phyloP scores from a whole-genome alignment of 2,329 filamentous ascomycete genomes.

The Scedosporium dehoogii region DNA sequence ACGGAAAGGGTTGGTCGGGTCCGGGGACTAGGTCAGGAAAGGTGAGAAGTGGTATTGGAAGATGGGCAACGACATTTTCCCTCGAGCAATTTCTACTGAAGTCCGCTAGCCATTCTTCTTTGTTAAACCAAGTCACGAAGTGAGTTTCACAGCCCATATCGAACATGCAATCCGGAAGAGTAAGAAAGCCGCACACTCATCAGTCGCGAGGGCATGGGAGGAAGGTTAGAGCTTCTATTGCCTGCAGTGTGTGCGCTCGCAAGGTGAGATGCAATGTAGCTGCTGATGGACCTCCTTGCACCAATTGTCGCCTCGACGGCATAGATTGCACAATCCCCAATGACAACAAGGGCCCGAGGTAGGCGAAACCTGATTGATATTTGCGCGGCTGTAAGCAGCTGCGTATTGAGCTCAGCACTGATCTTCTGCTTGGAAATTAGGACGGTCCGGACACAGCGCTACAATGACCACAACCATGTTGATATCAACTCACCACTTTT shows the following conservation, averaged over 20 bases:
- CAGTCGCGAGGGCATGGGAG: background rate
- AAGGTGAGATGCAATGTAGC: constrained; percentile 6
- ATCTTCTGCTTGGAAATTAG: background rate
- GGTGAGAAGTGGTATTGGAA: background rate
- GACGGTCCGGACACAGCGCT: background rate
- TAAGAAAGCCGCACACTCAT: background rate
- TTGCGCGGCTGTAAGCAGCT: background rate
- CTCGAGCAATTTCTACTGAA: background rate
- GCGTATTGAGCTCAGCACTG: background rate
- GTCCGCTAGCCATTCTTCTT: background rate
- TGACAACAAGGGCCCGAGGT: background rate
- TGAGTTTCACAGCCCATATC: background rate
- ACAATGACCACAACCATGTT: background rate
- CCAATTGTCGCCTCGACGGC: constrained; percentile 6
- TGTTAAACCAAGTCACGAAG: background rate
- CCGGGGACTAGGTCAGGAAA: background rate
- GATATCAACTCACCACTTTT: background rate
- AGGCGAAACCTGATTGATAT: background rate
- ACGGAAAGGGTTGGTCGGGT: background rate
- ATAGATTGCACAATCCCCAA: constrained; percentile 1
- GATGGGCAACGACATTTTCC: background rate
- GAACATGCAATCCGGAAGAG: background rate
- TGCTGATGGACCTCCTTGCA: constrained; percentile 3
- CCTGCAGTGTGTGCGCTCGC: background rate
- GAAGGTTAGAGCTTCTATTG: constrained; percentile 4